Base-by-base conservation (phyloP, 495 filamentous ascomycete species). In the Diplogelasinospora grovesii region DNA sequence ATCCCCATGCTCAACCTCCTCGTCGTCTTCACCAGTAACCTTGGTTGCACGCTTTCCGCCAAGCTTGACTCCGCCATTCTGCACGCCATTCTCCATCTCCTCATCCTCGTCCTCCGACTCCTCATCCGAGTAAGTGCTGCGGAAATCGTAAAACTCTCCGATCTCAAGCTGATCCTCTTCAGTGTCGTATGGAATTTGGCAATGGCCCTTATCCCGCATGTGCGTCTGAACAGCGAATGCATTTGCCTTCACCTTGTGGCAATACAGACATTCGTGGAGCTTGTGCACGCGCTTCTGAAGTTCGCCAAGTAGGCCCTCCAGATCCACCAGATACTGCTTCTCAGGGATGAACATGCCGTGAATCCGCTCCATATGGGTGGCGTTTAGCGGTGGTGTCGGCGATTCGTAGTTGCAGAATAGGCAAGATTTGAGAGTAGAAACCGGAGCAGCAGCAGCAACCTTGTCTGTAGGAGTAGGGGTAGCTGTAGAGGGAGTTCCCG, bases 331-430 rank as follows among this genome's bases (percentile, higher is more conserved):
- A 48, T 84, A 99, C 11, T 78, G 57, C 50, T 77, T 77, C 53
- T 99, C 92, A 0, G 92, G 92, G 50, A 99, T 83, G 62, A 97
- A 99, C 80, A 97, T 83, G 65, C 90, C 88, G 57, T 99, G 92
- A 44, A 78, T 79, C 46, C 86, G 84, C 56, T 78, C 77, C 92
- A 99, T 99, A 51, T 99, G 92, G 19, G 73, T 61, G 22, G 86
- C 70, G 54, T 90, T 95, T 13, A 88, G 66, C 9, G 75, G 57
- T 16, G 89, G 57, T 9, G 76, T 82, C 2, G 86, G 74, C 0
- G 87, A 89, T 15, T 81, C 64, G 49, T 82, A 81, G 50, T 86
- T 85, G 69, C 92, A 99, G 75, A 97, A 97, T 2, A 99, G 65
- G 58, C 92, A 99, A 29, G 74, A 75, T 42, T 80, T 71, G 8